Base-by-base conservation (phyloP, 169 alveolate genomes). In the Plasmodium cynomolgi region DNA sequence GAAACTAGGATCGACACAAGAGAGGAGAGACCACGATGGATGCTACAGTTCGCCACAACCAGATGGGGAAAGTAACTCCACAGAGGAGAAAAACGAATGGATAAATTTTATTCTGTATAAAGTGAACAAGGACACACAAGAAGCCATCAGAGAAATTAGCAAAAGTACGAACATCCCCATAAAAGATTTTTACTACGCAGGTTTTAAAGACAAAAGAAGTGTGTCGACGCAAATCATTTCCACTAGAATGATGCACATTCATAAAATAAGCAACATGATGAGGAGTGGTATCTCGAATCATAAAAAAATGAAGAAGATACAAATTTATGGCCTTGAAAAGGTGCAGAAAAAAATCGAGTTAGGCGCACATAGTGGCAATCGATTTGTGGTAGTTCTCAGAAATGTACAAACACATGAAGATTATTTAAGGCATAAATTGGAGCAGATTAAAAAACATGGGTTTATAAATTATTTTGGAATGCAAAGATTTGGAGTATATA, bases 381-480 rank as follows among this genome's bases (percentile, higher is more conserved):
- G 68, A 31, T 91, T 91, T 73, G 58, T 82, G 77, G 79, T 91
- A 50, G 95, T 82, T 47, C 41, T 91, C 29, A 81, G 95, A 71
- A 81, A 91, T 81, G 85, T 91, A 26, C 92, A 91, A 83, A 91
- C 31, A 29, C 74, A 82, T 82, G 92, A 91, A 50, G 91, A 91
- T 20, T 91, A 91, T 91, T 73, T 91, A 91, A 91, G 81, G 34
- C 77, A 47, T 56, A 81, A 91, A 50, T 71, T 91, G 74, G 41
- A 44, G 9, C 31, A 71, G 73, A 91, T 91, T 47, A 91, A 91
- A 83, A 81, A 82, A 91, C 75, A 81, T 81, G 95, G 95, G 34
- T 91, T 91, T 26, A 91, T 91, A 41, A 91, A 91, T 47, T 91
- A 91, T 91, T 91, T 91, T 91, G 95, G 95, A 33, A 91, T 91